Evolutionary conservation across 805 yeast species (phyloP).

Genomic region (Nakazawaea wyomingensis): DNA sequence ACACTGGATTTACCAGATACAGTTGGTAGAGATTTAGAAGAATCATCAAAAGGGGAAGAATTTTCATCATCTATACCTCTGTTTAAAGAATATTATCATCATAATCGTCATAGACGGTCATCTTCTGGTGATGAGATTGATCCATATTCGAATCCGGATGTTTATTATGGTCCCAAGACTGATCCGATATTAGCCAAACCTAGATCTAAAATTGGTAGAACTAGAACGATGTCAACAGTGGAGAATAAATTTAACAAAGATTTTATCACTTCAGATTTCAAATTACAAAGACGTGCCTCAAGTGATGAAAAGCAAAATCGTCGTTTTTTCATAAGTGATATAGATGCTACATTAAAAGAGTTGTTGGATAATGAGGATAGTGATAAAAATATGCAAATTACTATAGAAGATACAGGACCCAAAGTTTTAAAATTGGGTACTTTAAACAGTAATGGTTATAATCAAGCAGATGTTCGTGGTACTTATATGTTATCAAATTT

Average conservation of each 20-base stretch:
- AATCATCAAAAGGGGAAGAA: not conserved
- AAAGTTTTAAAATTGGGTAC: constrained; percentile 78
- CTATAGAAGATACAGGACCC: constrained; percentile 81
- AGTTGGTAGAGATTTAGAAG: not conserved
- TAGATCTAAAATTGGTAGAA: constrained; percentile 40
- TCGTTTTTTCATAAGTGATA: constrained; percentile 67
- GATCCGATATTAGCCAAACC: constrained; percentile 44
- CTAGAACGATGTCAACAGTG: constrained; percentile 48
- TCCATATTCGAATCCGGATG: constrained; percentile 65
- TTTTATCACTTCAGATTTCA: constrained; percentile 3
- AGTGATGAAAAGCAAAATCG: constrained; percentile 44
- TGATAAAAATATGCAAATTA: constrained; percentile 77
- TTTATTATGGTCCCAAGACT: constrained; percentile 61
- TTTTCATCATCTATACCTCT: not conserved
- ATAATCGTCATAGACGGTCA: constrained; percentile 18
- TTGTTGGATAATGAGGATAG: constrained; percentile 77
- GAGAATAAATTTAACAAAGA: constrained; percentile 6
- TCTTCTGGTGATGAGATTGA: constrained; percentile 46
- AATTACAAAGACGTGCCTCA: constrained; percentile 43
- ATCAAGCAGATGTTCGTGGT: constrained; percentile 70
- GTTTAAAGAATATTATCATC: constrained; percentile 12
- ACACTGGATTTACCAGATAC: not conserved
- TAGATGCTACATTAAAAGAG: constrained; percentile 65
- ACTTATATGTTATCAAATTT: constrained; percentile 85
- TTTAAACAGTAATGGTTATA: constrained; percentile 77